phyloP scores from a whole-genome alignment of 2,329 filamentous ascomycete species.

The Penicillium verrucosum region DNA sequence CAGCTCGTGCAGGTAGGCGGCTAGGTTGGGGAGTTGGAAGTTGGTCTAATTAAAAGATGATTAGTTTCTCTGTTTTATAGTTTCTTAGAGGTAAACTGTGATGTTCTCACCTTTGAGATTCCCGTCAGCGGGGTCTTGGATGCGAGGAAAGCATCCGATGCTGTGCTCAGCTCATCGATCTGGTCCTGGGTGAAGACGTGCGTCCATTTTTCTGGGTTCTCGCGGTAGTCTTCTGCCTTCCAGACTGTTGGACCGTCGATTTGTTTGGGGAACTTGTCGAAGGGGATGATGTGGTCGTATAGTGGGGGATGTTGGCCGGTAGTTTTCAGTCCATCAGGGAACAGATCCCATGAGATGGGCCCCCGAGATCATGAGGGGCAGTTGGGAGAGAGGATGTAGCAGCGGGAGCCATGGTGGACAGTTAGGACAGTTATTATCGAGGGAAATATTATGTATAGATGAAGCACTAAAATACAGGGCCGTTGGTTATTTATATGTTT shows the following conservation, averaged over 20 bases:
- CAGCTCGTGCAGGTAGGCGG: constrained; percentile 53
- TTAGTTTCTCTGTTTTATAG: neutral
- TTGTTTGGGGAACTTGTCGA: constrained; percentile 65
- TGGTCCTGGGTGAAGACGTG: constrained; percentile 67
- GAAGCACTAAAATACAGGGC: neutral
- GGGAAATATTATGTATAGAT: neutral
- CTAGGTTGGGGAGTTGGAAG: constrained; percentile 60
- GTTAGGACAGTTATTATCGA: neutral
- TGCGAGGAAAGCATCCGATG: constrained; percentile 67
- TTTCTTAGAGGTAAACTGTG: neutral
- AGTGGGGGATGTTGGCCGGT: constrained; percentile 71
- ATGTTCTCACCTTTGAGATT: constrained; percentile 55
- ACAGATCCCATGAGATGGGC: constrained; percentile 47
- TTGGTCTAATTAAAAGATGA: constrained; percentile 41
- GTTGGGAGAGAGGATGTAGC: constrained; percentile 37
- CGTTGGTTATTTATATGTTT: constrained; percentile 16
- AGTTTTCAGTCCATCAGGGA: constrained; percentile 65
- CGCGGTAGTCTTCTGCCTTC: constrained; percentile 62
- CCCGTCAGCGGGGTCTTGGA: constrained; percentile 66
- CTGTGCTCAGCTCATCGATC: constrained; percentile 62
- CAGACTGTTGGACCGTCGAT: constrained; percentile 72
- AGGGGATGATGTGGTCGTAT: constrained; percentile 63
- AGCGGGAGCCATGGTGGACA: constrained; percentile 38
- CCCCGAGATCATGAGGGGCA: constrained; percentile 39
- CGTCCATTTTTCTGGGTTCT: constrained; percentile 67